Evolutionary conservation across 208 protist genomes (phyloP).

Genomic region (Acanthamoeba royreba): DNA sequence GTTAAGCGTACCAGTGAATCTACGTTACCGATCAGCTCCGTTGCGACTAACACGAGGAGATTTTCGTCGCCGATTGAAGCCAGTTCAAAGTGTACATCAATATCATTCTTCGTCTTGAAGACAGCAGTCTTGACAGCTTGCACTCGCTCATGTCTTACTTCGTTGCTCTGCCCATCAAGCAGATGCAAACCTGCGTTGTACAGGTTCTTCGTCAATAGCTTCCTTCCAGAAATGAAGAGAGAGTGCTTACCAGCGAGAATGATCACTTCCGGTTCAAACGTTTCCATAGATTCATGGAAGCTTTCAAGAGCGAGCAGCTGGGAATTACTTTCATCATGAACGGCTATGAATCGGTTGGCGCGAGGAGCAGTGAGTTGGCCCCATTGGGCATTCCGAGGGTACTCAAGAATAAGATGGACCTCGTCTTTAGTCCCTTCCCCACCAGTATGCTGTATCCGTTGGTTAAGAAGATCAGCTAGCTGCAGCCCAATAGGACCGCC

Average conservation of each 20-base stretch:
- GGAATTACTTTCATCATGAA: slow-evolving; percentile 20
- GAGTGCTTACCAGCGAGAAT: background rate
- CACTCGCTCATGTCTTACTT: background rate
- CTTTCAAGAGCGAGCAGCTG: background rate
- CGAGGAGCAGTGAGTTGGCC: background rate
- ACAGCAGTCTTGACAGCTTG: background rate
- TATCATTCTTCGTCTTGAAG: background rate
- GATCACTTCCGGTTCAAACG: background rate
- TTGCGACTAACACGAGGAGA: background rate
- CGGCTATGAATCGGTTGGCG: slow-evolving; percentile 29
- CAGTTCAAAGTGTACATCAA: slow-evolving; percentile 20
- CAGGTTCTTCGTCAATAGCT: background rate
- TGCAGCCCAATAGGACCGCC: background rate
- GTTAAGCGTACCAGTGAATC: background rate
- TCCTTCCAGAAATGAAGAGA: background rate
- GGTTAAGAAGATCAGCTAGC: background rate
- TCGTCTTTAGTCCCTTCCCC: background rate
- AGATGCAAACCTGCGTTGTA: background rate
- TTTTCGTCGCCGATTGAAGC: slow-evolving; percentile 4
- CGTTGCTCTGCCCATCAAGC: background rate
- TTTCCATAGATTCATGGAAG: background rate
- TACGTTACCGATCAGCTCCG: background rate
- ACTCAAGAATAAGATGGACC: slow-evolving; percentile 41
- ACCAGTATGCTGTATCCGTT: background rate
- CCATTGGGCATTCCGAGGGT: background rate